phyloP scores from a whole-genome alignment of 352 stramenopile species.

The Peronospora farinosa region DNA sequence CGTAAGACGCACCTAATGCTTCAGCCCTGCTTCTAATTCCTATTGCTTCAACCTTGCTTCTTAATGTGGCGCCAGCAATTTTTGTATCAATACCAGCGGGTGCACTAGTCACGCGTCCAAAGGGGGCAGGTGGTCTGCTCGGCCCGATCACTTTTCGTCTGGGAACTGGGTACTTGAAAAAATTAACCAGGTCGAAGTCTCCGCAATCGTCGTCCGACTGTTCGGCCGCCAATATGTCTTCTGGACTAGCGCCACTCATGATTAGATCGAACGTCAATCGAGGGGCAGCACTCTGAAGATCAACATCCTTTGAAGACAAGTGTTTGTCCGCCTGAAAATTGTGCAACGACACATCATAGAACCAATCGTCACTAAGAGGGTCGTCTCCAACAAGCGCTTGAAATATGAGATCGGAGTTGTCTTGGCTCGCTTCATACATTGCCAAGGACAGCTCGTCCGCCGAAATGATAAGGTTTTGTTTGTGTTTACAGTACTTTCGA shows the following conservation, averaged over 20 bases:
- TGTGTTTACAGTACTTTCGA: constrained; percentile 37
- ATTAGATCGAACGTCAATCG: constrained; percentile 31
- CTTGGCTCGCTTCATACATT: constrained; percentile 35
- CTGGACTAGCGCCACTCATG: constrained; percentile 25
- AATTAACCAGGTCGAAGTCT: constrained; percentile 27
- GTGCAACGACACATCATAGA: constrained; percentile 24
- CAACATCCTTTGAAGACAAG: constrained; percentile 2
- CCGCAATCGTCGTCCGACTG: constrained; percentile 21
- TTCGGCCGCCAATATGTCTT: constrained; percentile 31
- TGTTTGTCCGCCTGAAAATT: constrained; percentile 5
- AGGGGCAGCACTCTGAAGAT: constrained; percentile 2
- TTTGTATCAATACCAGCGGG: background rate
- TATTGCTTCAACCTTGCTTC: background rate
- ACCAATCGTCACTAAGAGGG: constrained; percentile 37
- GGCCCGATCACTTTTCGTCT: constrained; percentile 6
- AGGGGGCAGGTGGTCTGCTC: constrained; percentile 4
- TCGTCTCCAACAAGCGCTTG: constrained; percentile 36
- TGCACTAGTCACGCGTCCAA: constrained; percentile 6
- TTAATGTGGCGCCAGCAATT: background rate
- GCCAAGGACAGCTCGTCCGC: constrained; percentile 29
- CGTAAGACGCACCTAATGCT: background rate
- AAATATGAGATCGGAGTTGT: constrained; percentile 40
- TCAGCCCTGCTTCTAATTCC: background rate
- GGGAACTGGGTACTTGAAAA: constrained; percentile 26
- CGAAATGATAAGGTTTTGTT: constrained; percentile 25